Percentiles rank a stretch among this genome's conserved stretches.
These are phyloP conservation scores for Claviceps sp. DNA, from an alignment of 2,329 filamentous ascomycete species.

Conservation along the genomic window DNA sequence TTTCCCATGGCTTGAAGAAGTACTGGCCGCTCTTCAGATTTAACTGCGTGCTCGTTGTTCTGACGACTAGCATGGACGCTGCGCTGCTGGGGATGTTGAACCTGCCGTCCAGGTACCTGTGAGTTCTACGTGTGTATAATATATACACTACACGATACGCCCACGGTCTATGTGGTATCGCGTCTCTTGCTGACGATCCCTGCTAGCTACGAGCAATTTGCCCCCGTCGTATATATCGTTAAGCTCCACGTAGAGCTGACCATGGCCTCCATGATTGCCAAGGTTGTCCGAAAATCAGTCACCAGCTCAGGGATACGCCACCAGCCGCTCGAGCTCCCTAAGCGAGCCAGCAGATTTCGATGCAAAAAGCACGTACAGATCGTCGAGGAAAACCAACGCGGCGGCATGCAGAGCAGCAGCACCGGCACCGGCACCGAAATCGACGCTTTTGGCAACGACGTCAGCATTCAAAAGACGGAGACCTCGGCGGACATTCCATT, in stretches of 20 bases:
- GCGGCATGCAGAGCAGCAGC: background rate
- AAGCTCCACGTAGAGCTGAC: slow-evolving; percentile 40
- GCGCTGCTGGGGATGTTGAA: slow-evolving; percentile 13
- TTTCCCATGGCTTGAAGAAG: slow-evolving; percentile 33
- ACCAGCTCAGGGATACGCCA: background rate
- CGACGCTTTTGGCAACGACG: slow-evolving; percentile 2
- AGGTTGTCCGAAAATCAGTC: slow-evolving; percentile 14
- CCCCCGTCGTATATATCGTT: slow-evolving; percentile 36
- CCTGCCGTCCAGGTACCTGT: slow-evolving; percentile 7
- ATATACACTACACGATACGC: too few relatives aligned
- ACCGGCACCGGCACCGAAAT: background rate
- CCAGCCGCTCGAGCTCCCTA: background rate
- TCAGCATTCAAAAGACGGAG: slow-evolving; percentile 1
- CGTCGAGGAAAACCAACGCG: background rate
- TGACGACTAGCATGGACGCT: slow-evolving; percentile 35
- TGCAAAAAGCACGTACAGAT: background rate
- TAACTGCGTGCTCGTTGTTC: slow-evolving; percentile 31
- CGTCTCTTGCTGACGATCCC: background rate
- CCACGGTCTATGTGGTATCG: too few relatives aligned
- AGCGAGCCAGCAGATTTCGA: background rate
- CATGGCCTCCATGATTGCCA: slow-evolving; percentile 37
- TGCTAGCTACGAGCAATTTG: slow-evolving; percentile 29
- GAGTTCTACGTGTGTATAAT: background rate
- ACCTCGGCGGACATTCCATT: background rate
- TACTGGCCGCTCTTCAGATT: slow-evolving; percentile 35